Evolutionary conservation across 2,329 filamentous ascomycete genomes (phyloP).

Genomic region (Beauveria varroae): DNA sequence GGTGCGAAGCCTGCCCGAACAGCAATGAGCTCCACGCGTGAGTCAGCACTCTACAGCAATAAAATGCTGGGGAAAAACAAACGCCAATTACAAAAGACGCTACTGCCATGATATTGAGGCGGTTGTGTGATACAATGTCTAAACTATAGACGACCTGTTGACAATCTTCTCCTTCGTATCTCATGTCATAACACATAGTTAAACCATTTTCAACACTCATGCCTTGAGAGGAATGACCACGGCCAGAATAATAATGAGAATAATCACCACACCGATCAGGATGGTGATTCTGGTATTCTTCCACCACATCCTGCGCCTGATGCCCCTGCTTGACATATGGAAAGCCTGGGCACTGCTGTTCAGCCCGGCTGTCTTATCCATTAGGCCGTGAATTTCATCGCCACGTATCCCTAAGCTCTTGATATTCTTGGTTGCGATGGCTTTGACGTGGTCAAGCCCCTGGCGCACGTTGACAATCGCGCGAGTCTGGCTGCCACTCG

Average conservation of each 20-base stretch:
- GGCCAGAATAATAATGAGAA: conserved; percentile 50
- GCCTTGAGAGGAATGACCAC: conserved; percentile 48
- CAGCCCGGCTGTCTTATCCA: conserved; percentile 92
- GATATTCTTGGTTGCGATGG: conserved; percentile 95
- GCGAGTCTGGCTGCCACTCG: conserved; percentile 66
- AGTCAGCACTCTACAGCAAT: too few relatives aligned
- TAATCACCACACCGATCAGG: conserved; percentile 57
- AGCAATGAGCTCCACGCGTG: too few relatives aligned
- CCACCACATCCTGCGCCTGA: conserved; percentile 98
- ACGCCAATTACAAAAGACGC: not conserved
- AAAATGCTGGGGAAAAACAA: not conserved
- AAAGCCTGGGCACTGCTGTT: conserved; percentile 88
- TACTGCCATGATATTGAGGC: conserved; percentile 52
- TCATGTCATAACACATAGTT: conserved; percentile 4
- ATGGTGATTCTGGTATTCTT: conserved; percentile 97
- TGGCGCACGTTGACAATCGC: conserved; percentile 74
- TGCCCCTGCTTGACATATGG: conserved; percentile 72
- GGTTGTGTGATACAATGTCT: not conserved
- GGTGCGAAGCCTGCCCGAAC: too few relatives aligned
- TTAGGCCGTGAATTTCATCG: conserved; percentile 85
- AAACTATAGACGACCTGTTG: not conserved
- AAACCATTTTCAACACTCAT: not conserved
- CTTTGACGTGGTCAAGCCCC: conserved; percentile 86
- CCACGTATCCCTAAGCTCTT: conserved; percentile 82
- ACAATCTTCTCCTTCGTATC: not conserved